Conservation (phyloP, 1,139 yeast species). For the Candida sp. region DNA sequence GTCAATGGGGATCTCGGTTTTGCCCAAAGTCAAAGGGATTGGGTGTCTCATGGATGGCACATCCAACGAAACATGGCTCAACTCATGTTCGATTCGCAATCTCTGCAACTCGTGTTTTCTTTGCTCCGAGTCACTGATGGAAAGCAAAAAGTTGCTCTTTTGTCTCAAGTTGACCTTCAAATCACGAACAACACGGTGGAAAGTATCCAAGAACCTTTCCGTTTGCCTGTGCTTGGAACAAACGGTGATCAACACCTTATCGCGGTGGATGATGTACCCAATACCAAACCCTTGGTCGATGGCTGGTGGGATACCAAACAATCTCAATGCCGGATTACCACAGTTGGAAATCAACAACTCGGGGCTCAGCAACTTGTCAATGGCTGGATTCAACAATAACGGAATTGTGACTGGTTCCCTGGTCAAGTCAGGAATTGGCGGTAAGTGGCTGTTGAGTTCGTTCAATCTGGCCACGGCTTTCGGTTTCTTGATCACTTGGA, state of each 20-base stretch:
- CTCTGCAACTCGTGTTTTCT: constrained; percentile 40
- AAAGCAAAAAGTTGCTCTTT: constrained; percentile 37
- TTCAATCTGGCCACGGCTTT: constrained; percentile 43
- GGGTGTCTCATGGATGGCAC: constrained; percentile 41
- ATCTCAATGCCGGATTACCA: constrained; percentile 76
- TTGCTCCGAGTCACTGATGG: constrained; percentile 36
- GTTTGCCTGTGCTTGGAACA: constrained; percentile 81
- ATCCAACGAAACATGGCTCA: constrained; percentile 31
- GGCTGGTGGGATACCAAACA: constrained; percentile 82
- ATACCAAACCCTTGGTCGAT: constrained; percentile 77
- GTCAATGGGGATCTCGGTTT: constrained; percentile 22
- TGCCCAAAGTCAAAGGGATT: constrained; percentile 32
- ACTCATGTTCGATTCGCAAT: constrained; percentile 39
- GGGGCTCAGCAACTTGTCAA: constrained; percentile 45
- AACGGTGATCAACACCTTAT: constrained; percentile 58
- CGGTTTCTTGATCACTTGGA: constrained; percentile 44
- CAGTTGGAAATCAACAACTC: constrained; percentile 59
- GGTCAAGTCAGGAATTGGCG: constrained; percentile 26
- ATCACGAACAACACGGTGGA: constrained; percentile 62
- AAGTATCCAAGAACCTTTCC: constrained; percentile 64
- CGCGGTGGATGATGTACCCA: constrained; percentile 75
- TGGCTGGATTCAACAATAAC: constrained; percentile 62
- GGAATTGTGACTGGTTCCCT: constrained; percentile 37
- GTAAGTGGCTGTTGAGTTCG: constrained; percentile 36
- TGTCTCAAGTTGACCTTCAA: constrained; percentile 50